Evolutionary conservation across 495 filamentous ascomycete species (phyloP).

Genomic region (Penicillium soppii): DNA sequence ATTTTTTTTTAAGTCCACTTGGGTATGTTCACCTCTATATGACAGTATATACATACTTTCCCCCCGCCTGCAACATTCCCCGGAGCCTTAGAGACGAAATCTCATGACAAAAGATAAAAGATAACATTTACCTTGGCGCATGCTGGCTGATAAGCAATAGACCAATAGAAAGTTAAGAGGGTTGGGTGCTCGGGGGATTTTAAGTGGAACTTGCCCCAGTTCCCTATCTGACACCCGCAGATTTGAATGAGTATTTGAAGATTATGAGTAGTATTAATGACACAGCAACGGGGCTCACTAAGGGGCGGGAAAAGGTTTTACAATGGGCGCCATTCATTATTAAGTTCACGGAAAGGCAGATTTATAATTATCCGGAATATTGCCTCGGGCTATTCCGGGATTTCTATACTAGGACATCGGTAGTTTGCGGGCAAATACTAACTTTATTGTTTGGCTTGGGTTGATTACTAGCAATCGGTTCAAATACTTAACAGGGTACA

Average conservation of each 20-base stretch:
- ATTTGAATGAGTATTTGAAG: neutral
- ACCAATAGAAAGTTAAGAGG: neutral
- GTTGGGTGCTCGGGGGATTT: neutral
- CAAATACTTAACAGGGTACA: too few relatives aligned
- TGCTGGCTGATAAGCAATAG: neutral
- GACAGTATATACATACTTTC: neutral
- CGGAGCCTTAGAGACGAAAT: neutral
- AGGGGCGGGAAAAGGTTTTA: neutral
- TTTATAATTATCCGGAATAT: too few relatives aligned
- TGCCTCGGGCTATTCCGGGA: too few relatives aligned
- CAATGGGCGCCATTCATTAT: neutral
- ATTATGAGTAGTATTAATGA: neutral
- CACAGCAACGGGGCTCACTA: too few relatives aligned
- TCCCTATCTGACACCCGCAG: neutral
- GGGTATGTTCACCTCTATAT: neutral
- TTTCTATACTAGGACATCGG: too few relatives aligned
- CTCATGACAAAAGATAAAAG: constrained; percentile 1
- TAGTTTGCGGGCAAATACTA: too few relatives aligned
- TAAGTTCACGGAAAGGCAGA: too few relatives aligned
- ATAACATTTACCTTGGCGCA: neutral
- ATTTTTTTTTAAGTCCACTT: neutral
- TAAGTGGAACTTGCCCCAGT: neutral
- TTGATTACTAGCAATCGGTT: too few relatives aligned
- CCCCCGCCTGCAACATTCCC: neutral
- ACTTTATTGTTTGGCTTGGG: too few relatives aligned